Evolutionary conservation across 2,329 filamentous ascomycete species (phyloP).

Genomic region (Alternaria longipes): DNA sequence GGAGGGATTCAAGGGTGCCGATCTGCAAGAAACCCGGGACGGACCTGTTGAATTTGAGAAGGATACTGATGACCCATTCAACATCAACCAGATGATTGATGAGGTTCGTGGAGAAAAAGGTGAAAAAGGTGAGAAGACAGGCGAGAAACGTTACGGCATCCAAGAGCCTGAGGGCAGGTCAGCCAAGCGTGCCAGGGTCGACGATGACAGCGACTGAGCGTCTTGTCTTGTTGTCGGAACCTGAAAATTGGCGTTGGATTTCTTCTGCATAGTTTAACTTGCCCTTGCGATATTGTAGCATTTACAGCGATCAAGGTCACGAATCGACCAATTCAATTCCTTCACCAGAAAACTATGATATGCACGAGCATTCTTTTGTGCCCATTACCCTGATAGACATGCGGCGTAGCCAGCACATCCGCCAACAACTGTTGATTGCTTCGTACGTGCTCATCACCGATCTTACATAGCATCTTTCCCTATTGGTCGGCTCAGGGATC

Average conservation of each 20-base stretch:
- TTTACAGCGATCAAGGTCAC: conserved; percentile 7
- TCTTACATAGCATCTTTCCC: background rate
- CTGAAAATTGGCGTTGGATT: conserved; percentile 15
- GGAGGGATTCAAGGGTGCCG: conserved; percentile 87
- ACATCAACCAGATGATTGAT: conserved; percentile 91
- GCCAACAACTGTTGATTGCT: background rate
- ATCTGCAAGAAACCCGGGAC: conserved; percentile 82
- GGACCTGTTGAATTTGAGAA: conserved; percentile 98
- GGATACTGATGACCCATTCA: conserved; percentile 86
- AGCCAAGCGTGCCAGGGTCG: conserved; percentile 78
- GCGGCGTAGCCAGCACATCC: background rate
- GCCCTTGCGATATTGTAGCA: conserved; percentile 8
- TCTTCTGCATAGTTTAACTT: conserved; percentile 8
- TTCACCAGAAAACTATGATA: background rate
- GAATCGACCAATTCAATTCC: background rate
- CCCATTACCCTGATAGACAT: background rate
- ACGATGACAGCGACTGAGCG: conserved; percentile 67
- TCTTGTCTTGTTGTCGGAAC: background rate
- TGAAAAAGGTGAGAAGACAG: conserved; percentile 63
- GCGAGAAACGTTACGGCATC: conserved; percentile 79
- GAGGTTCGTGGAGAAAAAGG: conserved; percentile 72
- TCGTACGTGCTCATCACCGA: background rate
- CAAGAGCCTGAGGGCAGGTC: conserved; percentile 66
- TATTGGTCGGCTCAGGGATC: conserved; percentile 17
- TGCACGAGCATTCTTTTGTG: background rate